These are phyloP conservation scores for Rosa chinensis DNA, from an alignment of 306 rosid species.

Conservation along the genomic window DNA sequence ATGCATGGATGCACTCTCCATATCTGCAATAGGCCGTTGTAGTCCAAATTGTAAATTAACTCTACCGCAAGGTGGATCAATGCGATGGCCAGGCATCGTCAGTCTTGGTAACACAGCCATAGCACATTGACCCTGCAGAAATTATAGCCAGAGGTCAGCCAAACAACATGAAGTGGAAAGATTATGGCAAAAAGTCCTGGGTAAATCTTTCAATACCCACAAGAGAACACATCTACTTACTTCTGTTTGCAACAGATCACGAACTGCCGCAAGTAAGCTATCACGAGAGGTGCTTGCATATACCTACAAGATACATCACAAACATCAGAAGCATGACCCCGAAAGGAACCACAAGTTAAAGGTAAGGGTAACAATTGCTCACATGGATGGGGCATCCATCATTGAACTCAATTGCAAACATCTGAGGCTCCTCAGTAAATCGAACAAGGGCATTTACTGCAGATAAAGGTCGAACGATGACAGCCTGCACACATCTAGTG, in stretches of 20 bases:
- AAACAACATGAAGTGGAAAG: slow-evolving; percentile 15
- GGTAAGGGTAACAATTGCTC: slow-evolving; percentile 38
- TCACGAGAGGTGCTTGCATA: slow-evolving; percentile 99
- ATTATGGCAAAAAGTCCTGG: slow-evolving; percentile 4
- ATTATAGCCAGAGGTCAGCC: slow-evolving; percentile 40
- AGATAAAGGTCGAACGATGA: slow-evolving; percentile 95
- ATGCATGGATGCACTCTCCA: slow-evolving; percentile 82
- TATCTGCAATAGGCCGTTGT: slow-evolving; percentile 56
- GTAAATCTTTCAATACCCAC: slow-evolving; percentile 33
- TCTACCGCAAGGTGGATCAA: slow-evolving; percentile 98
- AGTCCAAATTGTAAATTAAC: slow-evolving; percentile 76
- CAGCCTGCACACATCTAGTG: slow-evolving; percentile 98
- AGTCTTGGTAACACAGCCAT: slow-evolving; percentile 92
- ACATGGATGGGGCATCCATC: slow-evolving; percentile 98
- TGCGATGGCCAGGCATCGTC: slow-evolving; percentile 98
- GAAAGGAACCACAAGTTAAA: slow-evolving; percentile 19
- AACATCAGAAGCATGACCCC: slow-evolving; percentile 39
- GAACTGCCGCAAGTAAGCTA: slow-evolving; percentile 93
- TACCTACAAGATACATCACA: slow-evolving; percentile 62
- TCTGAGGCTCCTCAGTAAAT: slow-evolving; percentile 98
- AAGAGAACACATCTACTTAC: slow-evolving; percentile 73
- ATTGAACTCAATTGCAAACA: slow-evolving; percentile 97
- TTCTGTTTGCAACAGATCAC: slow-evolving; percentile 90
- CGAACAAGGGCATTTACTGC: slow-evolving; percentile 89
- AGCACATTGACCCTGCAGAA: slow-evolving; percentile 82